Base-by-base conservation (phyloP, 2,329 filamentous ascomycete genomes). In the Lasiodiplodia sp. region DNA sequence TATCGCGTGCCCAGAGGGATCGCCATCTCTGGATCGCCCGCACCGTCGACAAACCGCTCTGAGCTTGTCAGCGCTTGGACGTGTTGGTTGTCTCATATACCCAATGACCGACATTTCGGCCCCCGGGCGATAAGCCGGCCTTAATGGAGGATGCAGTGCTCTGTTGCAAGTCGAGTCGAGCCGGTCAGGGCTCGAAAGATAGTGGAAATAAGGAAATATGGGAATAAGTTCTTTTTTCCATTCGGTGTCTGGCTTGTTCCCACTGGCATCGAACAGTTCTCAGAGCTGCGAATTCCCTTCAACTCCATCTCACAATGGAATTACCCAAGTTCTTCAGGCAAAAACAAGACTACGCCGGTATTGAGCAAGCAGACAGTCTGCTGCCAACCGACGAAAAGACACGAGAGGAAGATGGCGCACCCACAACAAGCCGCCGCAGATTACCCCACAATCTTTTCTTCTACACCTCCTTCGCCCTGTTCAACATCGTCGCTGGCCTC, bases 341-440 rank as follows among this genome's bases (percentile, higher is more conserved):
- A 6, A 58, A 40, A n/a, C 18, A 58, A 25, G 28, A 25, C 2
- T 58, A 58, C 7, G 55, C 18, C 2, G 21, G 38, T 14, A n/a
- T 25, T 7, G 31, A 58, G 34, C 55, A 58, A 58, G 16, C 21
- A n/a, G 55, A 58, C 31, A 58, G 34, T 7, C 31, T 58, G 34
- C 10, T 58, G 18, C 25, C 52, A 4, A n/a, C 34, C 3, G 34
- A 34, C 18, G 49, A 52, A 28, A 10, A 58, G 10, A 21, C 55
- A 16, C 18, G 4, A 12, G 18, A 58, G 5, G 34, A 58, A 40
- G 34, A 23, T n/a, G 34, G 31, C 16, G 11, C 34, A 2, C n/a
- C 31, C 4, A 34, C 16, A 2, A 23, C 12, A 25, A 16, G 21
- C n/a, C 31, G 28, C 5, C 16, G 52, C 52, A 58, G 28, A 11